phyloP scores from a whole-genome alignment of 306 rosid species.

The Datisca glomerata region DNA sequence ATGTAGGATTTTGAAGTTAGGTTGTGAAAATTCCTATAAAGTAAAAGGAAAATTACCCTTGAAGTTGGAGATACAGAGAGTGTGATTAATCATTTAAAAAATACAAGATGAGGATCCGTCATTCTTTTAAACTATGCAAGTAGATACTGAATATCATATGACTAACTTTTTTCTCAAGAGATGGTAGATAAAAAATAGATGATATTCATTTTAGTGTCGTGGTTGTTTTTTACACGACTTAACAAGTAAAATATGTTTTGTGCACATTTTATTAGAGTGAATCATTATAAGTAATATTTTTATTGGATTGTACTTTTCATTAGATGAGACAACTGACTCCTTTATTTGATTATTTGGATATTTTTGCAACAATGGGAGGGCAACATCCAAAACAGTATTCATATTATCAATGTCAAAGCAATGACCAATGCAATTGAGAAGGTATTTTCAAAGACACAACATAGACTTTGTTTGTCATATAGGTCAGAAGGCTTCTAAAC shows the following conservation, averaged over 20 bases:
- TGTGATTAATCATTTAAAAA: background rate
- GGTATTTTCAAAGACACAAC: too few species aligned
- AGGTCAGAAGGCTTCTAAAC: too few species aligned
- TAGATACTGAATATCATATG: background rate
- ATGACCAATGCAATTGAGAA: slow-evolving; percentile 6
- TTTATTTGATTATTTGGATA: slow-evolving; percentile 3
- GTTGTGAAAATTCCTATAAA: too few species aligned
- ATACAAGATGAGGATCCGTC: background rate
- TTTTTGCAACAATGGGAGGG: slow-evolving; percentile 2
- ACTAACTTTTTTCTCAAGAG: background rate
- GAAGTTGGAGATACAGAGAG: background rate
- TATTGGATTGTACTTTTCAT: background rate
- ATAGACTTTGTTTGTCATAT: too few species aligned
- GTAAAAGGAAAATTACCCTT: background rate
- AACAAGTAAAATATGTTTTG: background rate
- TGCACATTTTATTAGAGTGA: background rate
- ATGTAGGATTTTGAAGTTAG: background rate
- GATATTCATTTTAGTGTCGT: background rate
- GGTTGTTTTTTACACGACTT: background rate
- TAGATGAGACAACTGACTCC: slow-evolving; percentile 1
- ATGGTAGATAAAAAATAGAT: background rate
- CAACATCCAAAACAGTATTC: background rate
- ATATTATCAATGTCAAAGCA: slow-evolving; percentile 1
- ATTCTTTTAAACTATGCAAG: slow-evolving; percentile 2
- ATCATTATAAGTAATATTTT: slow-evolving; percentile 1